Percentiles rank a stretch among this genome's conserved stretches.
phyloP scores from a whole-genome alignment of 345 rosid species.

The Gynandropsis gynandra region DNA sequence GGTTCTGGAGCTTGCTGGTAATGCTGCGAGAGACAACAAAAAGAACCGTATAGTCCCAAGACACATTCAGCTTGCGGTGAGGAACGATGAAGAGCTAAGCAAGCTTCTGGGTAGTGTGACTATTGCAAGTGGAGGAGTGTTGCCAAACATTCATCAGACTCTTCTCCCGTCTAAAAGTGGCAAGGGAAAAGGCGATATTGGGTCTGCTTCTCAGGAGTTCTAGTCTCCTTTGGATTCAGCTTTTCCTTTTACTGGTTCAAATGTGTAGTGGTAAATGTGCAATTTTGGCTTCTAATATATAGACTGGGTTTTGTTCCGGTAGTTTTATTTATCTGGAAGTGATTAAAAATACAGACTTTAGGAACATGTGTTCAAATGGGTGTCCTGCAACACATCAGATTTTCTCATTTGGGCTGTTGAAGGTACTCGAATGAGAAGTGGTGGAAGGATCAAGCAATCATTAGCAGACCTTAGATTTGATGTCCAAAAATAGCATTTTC shows the following conservation, averaged over 20 bases:
- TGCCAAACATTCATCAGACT: conserved; percentile 62
- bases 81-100: conserved; percentile 62
- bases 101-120: conserved; percentile 60
- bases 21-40: conserved; percentile 76
- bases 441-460: too few relatives aligned
- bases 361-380: neutral
- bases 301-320: neutral
- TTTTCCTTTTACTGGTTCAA: neutral
- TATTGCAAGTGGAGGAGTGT: conserved; percentile 63
- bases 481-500: conserved; percentile 25
- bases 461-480: neutral
- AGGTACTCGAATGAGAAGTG: neutral
- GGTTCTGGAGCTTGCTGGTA: conserved; percentile 76
- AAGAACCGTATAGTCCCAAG: conserved; percentile 62
- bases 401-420: too few relatives aligned
- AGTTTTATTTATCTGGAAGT: neutral
- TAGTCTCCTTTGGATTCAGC: conserved; percentile 1
- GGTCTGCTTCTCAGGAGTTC: conserved; percentile 61
- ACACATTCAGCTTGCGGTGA: conserved; percentile 68
- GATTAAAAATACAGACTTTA: neutral
- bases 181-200: conserved; percentile 51
- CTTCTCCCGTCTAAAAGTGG: conserved; percentile 49
- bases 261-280: neutral
- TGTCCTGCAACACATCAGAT: too few relatives aligned
- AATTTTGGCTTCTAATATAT: conserved; percentile 1